Conservation (phyloP, 2,329 filamentous ascomycete species). For the Scytalidium sp. region DNA sequence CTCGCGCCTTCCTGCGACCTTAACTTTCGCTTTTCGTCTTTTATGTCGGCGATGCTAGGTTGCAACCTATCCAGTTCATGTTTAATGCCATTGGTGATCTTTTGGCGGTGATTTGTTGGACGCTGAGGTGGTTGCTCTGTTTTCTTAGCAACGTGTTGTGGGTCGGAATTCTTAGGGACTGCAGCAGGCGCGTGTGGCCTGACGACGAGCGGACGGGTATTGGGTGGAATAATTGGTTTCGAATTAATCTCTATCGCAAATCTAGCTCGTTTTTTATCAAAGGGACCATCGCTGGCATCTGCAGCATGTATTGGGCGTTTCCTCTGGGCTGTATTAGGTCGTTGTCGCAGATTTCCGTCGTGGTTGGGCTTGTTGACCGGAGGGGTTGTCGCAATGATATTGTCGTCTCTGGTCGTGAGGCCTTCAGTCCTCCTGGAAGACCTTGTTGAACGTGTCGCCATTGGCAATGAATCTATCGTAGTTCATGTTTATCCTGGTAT, state of each 20-base stretch:
- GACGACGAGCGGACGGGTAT: constrained; percentile 17
- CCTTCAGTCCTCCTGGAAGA: constrained; percentile 48
- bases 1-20: constrained; percentile 82
- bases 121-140: constrained; percentile 23
- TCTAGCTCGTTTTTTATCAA: constrained; percentile 46
- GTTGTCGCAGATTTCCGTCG: constrained; percentile 26
- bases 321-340: constrained; percentile 35
- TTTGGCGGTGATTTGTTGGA: constrained; percentile 50
- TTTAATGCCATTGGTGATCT: constrained; percentile 58
- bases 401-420: constrained; percentile 30
- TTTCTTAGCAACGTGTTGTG: constrained; percentile 15
- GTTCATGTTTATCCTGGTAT: constrained; percentile 25
- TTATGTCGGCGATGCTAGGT: constrained; percentile 40
- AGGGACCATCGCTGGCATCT: constrained; percentile 42
- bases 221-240: constrained; percentile 17
- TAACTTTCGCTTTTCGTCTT: constrained; percentile 70
- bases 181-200: constrained; percentile 20
- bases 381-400: constrained; percentile 22
- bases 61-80: constrained; percentile 59
- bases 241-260: constrained; percentile 52
- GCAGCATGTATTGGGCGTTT: constrained; percentile 47
- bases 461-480: constrained; percentile 31
- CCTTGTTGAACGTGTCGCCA: constrained; percentile 49
- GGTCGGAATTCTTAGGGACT: constrained; percentile 15
- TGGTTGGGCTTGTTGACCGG: constrained; percentile 25